Percentiles rank a stretch among this genome's conserved stretches.
Conservation (phyloP, 2,329 filamentous ascomycete genomes). For the Dothiorella sarmentorum region DNA sequence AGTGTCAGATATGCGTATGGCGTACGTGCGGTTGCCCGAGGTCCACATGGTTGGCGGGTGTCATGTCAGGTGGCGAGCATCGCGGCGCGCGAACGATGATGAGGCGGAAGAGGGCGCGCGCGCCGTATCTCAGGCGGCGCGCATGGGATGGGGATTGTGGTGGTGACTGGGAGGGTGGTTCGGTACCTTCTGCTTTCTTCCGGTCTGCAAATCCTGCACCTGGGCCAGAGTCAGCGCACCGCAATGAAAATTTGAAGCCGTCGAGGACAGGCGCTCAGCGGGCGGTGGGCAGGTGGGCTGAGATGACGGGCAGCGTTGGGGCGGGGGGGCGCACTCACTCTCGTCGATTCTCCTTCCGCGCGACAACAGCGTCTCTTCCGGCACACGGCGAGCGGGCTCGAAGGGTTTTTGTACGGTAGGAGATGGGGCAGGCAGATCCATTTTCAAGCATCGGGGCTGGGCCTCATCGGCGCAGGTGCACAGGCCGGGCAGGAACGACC, state of each 20-base stretch:
- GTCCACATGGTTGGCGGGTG: conserved; percentile 13
- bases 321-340: conserved; percentile 9
- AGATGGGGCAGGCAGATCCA: conserved; percentile 14
- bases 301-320: conserved; percentile 14
- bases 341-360: conserved; percentile 15
- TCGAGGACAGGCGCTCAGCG: background rate
- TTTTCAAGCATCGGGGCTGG: conserved; percentile 14
- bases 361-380: conserved; percentile 14
- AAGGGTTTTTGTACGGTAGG: conserved; percentile 18
- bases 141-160: background rate
- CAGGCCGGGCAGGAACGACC: conserved; percentile 3
- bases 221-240: conserved; percentile 28
- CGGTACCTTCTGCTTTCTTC: conserved; percentile 28
- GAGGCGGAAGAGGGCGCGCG: background rate
- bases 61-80: conserved; percentile 21
- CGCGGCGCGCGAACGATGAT: background rate
- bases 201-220: conserved; percentile 34
- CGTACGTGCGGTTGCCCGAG: conserved; percentile 25
- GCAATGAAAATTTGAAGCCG: conserved; percentile 23
- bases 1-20: conserved; percentile 21
- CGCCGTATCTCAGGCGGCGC: background rate
- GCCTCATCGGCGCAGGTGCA: background rate
- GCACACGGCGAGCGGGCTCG: conserved; percentile 8
- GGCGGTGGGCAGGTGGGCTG: background rate
- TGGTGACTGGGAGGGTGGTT: conserved; percentile 3